Evolutionary conservation across 2,329 filamentous ascomycete species (phyloP).

Genomic region (Fusarium nanum): DNA sequence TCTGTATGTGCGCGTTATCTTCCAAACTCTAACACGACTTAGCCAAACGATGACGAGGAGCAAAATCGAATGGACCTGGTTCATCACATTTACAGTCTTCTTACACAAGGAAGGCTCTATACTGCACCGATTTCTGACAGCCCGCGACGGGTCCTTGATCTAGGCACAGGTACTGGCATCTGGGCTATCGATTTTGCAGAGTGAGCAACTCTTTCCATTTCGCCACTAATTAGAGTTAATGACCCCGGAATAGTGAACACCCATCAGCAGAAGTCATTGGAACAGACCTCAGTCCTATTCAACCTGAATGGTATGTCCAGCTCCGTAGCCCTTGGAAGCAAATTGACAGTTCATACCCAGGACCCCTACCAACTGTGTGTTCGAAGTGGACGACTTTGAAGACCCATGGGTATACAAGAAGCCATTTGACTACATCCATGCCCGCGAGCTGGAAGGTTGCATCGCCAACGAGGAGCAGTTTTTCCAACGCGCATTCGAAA

Average conservation of each 20-base stretch:
- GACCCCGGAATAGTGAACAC: slow-evolving; percentile 9
- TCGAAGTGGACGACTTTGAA: slow-evolving; percentile 35
- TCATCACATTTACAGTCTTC: slow-evolving; percentile 31
- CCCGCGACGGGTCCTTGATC: slow-evolving; percentile 25
- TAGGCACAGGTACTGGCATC: slow-evolving; percentile 30
- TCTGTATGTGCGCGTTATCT: background rate
- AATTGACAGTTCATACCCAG: background rate
- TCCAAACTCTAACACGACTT: background rate
- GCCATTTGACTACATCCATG: slow-evolving; percentile 35
- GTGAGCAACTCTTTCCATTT: background rate
- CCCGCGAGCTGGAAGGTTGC: slow-evolving; percentile 35
- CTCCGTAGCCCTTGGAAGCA: rapidly evolving
- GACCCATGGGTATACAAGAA: slow-evolving; percentile 30
- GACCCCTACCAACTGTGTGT: slow-evolving; percentile 27
- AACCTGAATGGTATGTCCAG: slow-evolving; percentile 26
- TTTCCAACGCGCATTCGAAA: slow-evolving; percentile 17
- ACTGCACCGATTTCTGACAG: slow-evolving; percentile 17
- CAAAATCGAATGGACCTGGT: slow-evolving; percentile 33
- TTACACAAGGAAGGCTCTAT: slow-evolving; percentile 20
- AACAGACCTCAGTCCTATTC: slow-evolving; percentile 36
- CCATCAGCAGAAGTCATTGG: slow-evolving; percentile 34
- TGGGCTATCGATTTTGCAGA: slow-evolving; percentile 39
- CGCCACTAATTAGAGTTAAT: rapidly evolving
- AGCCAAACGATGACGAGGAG: slow-evolving; percentile 36
- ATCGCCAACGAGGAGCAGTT: slow-evolving; percentile 29